phyloP scores from a whole-genome alignment of 164 flowering plant genomes.

The grape (Vitis vinifera) region ASM3070453v1 NC_081811.1:1448501-1449000 shows the following conservation, averaged over 20 bases:
- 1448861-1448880: constrained; percentile 8
- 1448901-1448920: constrained; percentile 8
- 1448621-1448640: constrained; percentile 11
- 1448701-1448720: constrained; percentile 49
- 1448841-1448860: neutral
- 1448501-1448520: constrained; percentile 28
- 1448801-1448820: constrained; percentile 11
- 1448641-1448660: constrained; percentile 8
- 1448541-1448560: neutral
- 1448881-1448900: constrained; percentile 10
- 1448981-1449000: constrained; percentile 1
- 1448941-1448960: neutral
- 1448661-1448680: constrained; percentile 10
- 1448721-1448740: constrained; percentile 32
- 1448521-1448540: constrained; percentile 4
- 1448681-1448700: constrained; percentile 30
- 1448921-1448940: neutral
- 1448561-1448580: constrained; percentile 12
- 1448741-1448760: constrained; percentile 23
- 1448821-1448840: constrained; percentile 9
- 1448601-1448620: constrained; percentile 11
- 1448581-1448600: constrained; percentile 12
- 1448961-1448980: constrained; percentile 6
- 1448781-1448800: neutral
- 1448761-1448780: neutral